Evolutionary conservation across 352 stramenopile genomes (phyloP), one percentile per base, ranked within the genome.

Genomic region (Pythium apleroticum): DNA sequence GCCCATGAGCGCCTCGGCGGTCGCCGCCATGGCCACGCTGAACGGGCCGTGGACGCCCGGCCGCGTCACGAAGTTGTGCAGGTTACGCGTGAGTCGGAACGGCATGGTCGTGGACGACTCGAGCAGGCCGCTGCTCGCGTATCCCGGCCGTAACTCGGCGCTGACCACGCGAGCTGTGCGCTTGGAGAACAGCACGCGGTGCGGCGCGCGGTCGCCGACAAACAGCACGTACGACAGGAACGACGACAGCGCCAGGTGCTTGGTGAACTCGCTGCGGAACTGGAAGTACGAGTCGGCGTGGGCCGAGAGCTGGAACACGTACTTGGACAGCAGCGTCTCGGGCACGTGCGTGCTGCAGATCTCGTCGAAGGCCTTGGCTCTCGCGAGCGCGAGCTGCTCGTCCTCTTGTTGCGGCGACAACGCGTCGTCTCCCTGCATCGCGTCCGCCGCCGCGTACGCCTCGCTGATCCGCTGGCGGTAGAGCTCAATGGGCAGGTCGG

Each of bases 21-120:
- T 83, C 9, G 88, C 86, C 9, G 80, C 72, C 82, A 97, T 96
- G 8, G 82, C 75, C 24, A 95, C 78, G 48, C 84, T 90, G 71
- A 97, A 96, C 14, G 86, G 81, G 0, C 90, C 90, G 22, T 97
- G 81, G 1, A 97, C 87, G 15, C 90, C 90, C 0, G 82, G 73
- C 0, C 80, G 76, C 25, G 89, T 97, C 50, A 97, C 79, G 65
- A 97, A 95, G 66, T 88, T 92, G 71, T 91, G 80, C 57, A 97
- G 63, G 57, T 97, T 97, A 8, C 88, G 88, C 37, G 90, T 97
- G 19, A 97, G 71, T 11, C 90, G 86, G 68, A 97, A 97, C 22
- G 90, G 90, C 83, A 97, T 95, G 11, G 84, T 76, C 28, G 81
- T 93, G 30, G 81, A 80, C 15, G 81, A 74, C 49, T 95, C 89